Evolutionary conservation across 148 eudicot genomes (phyloP), one percentile per base, ranked within the genome.

Genomic region (Polygonum aviculare): DNA sequence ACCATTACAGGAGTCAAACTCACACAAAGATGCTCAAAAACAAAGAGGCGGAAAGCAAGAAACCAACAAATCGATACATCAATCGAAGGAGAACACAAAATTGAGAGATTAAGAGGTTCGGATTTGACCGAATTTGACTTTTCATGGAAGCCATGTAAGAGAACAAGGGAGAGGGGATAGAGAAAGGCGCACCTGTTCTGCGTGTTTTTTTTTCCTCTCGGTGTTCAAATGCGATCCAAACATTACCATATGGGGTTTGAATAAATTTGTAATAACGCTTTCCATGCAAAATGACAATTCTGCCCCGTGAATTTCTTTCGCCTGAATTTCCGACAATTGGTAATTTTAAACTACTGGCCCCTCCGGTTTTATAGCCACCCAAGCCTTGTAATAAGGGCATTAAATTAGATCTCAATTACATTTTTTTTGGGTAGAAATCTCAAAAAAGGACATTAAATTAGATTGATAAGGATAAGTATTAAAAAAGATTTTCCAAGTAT

Each of bases 121-220:
- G 16, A 36, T 35, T 38, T 33, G 44, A 36, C 72, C 40, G 69
- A 62, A 14, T 38, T 67, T 67, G 21, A 67, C 72, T 67, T 67
- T 35, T 16, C 9, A 67, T 38, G 44, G 21, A 36, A 35, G 41
- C 36, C 18, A 33, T 11, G 40, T 33, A 63, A 63, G 18, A 12
- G 41, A 63, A n/a, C 16, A 5, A 12, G 7, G 38, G 3, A 19
- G 40, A 4, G 72, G 12, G 71, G 44, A 55, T 19, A 38, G 72
- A 36, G 71, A 67, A 15, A 38, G 72, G 15, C 44, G 44, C 72
- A 67, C 72, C 72, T 36, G 7, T 67, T 67, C 72, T 67, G 72
- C 44, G 72, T 67, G 72, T 12, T 67, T 67, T 35, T 67, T 67
- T 67, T 67, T 35, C 36, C 38, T 14, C 72, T 5, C 63, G 5